Base-by-base conservation (phyloP, 2,329 filamentous ascomycete species). In the Aureobasidium uvarum region DNA sequence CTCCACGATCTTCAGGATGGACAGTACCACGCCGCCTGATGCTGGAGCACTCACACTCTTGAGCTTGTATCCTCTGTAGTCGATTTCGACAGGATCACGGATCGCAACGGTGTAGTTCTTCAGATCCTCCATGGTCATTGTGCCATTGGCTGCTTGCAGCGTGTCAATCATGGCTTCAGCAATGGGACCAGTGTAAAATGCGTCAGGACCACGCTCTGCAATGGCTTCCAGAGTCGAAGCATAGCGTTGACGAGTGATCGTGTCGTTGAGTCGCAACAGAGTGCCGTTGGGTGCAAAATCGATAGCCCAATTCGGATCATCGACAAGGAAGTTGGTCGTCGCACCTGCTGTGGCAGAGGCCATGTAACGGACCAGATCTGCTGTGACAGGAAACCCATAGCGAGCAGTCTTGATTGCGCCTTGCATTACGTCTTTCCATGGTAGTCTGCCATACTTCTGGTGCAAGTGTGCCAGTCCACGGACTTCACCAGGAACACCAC, bases 261-360 rank as follows among this genome's bases (percentile, higher is more conserved):
- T 88, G 56, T 96, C 91, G 20, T 91, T 91, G 2, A 92, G 77
- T 20, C 83, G 80, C 0, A 96, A 71, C 2, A 91, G 80, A 0
- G 83, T 88, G 3, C 92, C 94, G 67, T 93, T 87, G 0, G 92
- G 92, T 2, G 92, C 92, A 78, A 97, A 97, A 74, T 97, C 94
- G 55, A 90, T 76, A 0, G 93, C 91, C 89, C 92, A 98, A 3
- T 86, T 85, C 0, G 89, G 87, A 65, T 97, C 86, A 3, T 89
- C 81, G 0, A 87, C 79, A 0, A 97, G 78, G 71, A 96, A 96
- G 70, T 91, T 83, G 56, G 83, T 76, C 8, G 80, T 65, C 13
- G 41, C 18, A 14, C 65, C 11, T 66, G 75, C 66, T 73, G 73
- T 74, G 0, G 83, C 84, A 3, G 74, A 79, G 0, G 80, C 73